Conservation (phyloP, 192 early-diverging fungal genomes). For the Gigaspora rosea region DNA sequence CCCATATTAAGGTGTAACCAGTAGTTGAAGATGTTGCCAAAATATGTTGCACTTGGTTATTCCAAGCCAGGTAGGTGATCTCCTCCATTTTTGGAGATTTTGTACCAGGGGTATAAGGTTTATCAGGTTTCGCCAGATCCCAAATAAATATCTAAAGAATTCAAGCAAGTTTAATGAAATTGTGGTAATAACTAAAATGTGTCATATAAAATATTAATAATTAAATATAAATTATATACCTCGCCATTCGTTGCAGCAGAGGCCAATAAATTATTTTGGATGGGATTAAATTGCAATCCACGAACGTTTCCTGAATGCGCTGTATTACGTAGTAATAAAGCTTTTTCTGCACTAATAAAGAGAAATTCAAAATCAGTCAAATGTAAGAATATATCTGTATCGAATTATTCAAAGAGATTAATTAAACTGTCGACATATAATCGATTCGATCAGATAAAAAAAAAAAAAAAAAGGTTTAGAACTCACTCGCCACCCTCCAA, state of each 20-base stretch:
- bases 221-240: conserved; percentile 45
- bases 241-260: conserved; percentile 91
- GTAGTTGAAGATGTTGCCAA: conserved; percentile 89
- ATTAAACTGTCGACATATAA: not conserved
- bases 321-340: conserved; percentile 66
- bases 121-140: conserved; percentile 88
- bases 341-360: conserved; percentile 46
- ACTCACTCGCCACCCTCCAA: conserved; percentile 60
- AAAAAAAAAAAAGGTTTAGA: not conserved
- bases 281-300: conserved; percentile 90
- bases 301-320: conserved; percentile 87
- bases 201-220: too few species aligned
- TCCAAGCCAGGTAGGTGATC: conserved; percentile 90
- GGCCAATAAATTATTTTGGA: conserved; percentile 83
- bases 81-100: conserved; percentile 85
- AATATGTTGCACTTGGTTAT: conserved; percentile 89
- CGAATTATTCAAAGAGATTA: not conserved
- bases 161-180: not conserved
- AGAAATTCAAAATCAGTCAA: not conserved
- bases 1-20: conserved; percentile 95
- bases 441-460: not conserved
- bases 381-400: not conserved
- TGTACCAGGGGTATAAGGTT: conserved; percentile 85
- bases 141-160: conserved; percentile 80
- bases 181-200: not conserved